Conservation (phyloP, 2,329 filamentous ascomycete species). For the Trichoderma sp. region DNA sequence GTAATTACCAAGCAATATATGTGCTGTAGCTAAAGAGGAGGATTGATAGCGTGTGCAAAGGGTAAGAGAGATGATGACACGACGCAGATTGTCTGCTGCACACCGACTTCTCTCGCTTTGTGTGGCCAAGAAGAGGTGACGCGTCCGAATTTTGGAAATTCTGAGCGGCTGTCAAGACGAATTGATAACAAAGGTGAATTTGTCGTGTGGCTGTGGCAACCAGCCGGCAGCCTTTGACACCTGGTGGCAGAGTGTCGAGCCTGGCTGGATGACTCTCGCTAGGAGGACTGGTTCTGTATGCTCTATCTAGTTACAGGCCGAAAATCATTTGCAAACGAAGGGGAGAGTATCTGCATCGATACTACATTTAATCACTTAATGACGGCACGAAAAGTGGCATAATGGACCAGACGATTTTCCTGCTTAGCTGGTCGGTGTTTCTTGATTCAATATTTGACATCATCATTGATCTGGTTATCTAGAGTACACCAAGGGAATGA, state of each 20-base stretch:
- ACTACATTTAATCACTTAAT: background rate
- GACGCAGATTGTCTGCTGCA: background rate
- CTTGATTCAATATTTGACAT: background rate
- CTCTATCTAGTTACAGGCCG: too few species aligned
- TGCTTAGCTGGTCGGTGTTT: background rate
- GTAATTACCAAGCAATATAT: background rate
- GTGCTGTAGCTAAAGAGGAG: background rate
- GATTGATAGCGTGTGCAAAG: background rate
- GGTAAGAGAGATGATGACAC: background rate
- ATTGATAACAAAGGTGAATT: background rate
- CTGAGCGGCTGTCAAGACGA: background rate
- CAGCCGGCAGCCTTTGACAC: background rate
- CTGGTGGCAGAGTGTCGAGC: background rate
- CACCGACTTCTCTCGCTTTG: background rate
- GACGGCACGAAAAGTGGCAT: too few species aligned
- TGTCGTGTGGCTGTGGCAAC: background rate
- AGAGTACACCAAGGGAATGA: background rate
- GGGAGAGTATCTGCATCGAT: background rate
- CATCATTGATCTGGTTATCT: accelerated
- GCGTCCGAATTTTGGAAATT: background rate
- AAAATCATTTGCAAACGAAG: too few species aligned
- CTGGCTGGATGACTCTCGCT: background rate
- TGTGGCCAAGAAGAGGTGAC: background rate
- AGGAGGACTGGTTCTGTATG: background rate
- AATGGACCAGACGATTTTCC: too few species aligned